Evolutionary conservation across 1,284 basidiomycete genomes (phyloP).

Genomic region (Ustilago hordei): DNA sequence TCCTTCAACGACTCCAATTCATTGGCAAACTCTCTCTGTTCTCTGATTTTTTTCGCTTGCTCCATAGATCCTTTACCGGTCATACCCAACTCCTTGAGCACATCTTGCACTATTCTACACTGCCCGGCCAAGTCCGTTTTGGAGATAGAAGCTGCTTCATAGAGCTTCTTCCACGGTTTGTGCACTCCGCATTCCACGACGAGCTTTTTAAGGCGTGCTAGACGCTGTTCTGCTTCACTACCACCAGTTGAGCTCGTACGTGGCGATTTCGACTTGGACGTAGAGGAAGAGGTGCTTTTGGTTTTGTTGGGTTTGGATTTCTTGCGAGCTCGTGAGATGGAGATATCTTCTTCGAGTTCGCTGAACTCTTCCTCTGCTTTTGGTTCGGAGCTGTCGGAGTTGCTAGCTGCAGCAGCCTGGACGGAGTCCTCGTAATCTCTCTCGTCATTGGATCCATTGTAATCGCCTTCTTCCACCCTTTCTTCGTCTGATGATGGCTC

Average conservation of each 20-base stretch:
- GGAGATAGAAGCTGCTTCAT: slow-evolving; percentile 26
- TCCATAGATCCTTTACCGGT: slow-evolving; percentile 41
- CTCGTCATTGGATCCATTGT: slow-evolving; percentile 1
- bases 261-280: slow-evolving; percentile 4
- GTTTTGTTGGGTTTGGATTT: slow-evolving; percentile 8
- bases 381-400: slow-evolving; percentile 3
- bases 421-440: background rate
- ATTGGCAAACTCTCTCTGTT: slow-evolving; percentile 40
- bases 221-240: slow-evolving; percentile 34
- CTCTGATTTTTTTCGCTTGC: slow-evolving; percentile 42
- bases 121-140: slow-evolving; percentile 24
- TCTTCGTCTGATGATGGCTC: background rate
- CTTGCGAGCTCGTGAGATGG: slow-evolving; percentile 16
- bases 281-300: slow-evolving; percentile 5
- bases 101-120: slow-evolving; percentile 35
- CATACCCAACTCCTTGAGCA: slow-evolving; percentile 43
- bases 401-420: background rate
- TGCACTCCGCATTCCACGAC: slow-evolving; percentile 44
- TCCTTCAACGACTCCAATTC: slow-evolving; percentile 38
- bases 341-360: slow-evolving; percentile 46
- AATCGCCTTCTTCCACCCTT: slow-evolving; percentile 1
- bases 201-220: slow-evolving; percentile 43
- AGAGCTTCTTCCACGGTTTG: slow-evolving; percentile 52
- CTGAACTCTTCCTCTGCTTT: slow-evolving; percentile 16
- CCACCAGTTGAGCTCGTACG: slow-evolving; percentile 1